A percentile compares a stretch with the other conserved stretches of the same genome.
phyloP scores from a whole-genome alignment of 768 basidiomycete genomes.

The Mrakia gelida region DNA sequence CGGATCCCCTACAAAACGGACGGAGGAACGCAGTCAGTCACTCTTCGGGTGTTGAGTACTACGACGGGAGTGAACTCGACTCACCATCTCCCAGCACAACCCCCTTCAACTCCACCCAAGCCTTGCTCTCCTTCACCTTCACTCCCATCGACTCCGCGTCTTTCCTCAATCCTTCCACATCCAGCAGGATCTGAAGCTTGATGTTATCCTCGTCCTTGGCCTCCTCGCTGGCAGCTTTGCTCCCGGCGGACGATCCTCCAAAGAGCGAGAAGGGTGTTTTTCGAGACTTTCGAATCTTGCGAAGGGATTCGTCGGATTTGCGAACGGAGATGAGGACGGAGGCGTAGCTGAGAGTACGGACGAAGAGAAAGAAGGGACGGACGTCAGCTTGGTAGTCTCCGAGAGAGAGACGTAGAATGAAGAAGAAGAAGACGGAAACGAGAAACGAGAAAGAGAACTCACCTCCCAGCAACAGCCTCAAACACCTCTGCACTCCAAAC shows the following conservation, averaged over 20 bases:
- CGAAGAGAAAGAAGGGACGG: no score
- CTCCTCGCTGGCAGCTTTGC: constrained; percentile 33
- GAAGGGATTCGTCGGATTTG: constrained; percentile 85
- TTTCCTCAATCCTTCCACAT: constrained; percentile 75
- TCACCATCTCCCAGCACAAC: constrained; percentile 32
- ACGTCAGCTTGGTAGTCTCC: no score
- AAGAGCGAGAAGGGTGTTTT: constrained; percentile 64
- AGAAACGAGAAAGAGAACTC: constrained; percentile 3
- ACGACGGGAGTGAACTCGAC: background rate
- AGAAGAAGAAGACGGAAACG: constrained; percentile 2
- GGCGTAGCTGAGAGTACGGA: constrained; percentile 58
- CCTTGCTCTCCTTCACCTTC: constrained; percentile 46
- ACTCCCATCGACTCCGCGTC: constrained; percentile 67
- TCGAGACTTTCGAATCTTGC: constrained; percentile 76
- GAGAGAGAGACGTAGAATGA: no score
- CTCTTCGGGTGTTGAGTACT: no score
- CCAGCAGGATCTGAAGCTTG: constrained; percentile 73
- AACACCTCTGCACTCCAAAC: constrained; percentile 56
- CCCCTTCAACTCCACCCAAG: constrained; percentile 42
- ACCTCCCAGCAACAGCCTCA: constrained; percentile 49
- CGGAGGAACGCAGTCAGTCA: no score
- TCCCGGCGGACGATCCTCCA: constrained; percentile 14
- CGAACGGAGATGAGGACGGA: constrained; percentile 74
- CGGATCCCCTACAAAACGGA: no score
- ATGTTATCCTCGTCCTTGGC: constrained; percentile 79